Conservation (phyloP, 306 rosid genomes). For the Abrus pulchellus region DNA sequence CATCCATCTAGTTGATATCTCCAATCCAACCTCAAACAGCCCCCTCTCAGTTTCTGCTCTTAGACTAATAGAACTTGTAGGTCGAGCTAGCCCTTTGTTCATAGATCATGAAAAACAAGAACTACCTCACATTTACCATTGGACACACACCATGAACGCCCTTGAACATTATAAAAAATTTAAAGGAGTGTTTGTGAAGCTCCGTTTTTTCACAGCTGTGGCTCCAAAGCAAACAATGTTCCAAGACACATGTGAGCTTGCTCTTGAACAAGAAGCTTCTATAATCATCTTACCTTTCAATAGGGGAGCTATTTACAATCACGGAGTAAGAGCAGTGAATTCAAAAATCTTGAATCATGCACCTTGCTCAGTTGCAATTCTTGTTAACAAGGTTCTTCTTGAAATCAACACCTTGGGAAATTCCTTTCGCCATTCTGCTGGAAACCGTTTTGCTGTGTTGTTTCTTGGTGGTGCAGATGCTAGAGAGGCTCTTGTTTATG, state of each 20-base stretch:
- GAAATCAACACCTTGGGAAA: not conserved
- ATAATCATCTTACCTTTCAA: slow-evolving; percentile 67
- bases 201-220: slow-evolving; percentile 61
- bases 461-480: slow-evolving; percentile 86
- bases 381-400: slow-evolving; percentile 65
- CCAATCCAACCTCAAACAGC: slow-evolving; percentile 54
- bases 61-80: slow-evolving; percentile 65
- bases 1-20: slow-evolving; percentile 60
- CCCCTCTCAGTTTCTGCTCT: slow-evolving; percentile 63
- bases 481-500: slow-evolving; percentile 81
- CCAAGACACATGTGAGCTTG: slow-evolving; percentile 73
- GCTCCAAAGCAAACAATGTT: slow-evolving; percentile 69
- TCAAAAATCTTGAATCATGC: slow-evolving; percentile 60
- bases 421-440: not conserved
- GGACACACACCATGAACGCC: slow-evolving; percentile 48
- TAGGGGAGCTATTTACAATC: not conserved
- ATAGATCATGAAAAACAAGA: slow-evolving; percentile 67
- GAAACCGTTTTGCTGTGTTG: slow-evolving; percentile 48
- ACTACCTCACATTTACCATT: slow-evolving; percentile 54
- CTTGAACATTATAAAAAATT: slow-evolving; percentile 50
- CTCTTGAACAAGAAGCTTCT: slow-evolving; percentile 60
- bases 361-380: slow-evolving; percentile 84
- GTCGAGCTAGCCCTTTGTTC: slow-evolving; percentile 69
- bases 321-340: slow-evolving; percentile 11
- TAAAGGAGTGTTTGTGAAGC: slow-evolving; percentile 45